A percentile compares a stretch with the other conserved stretches of the same genome.
Evolutionary conservation across 768 basidiomycete species (phyloP).

Genomic region (Candolleomyces eurysporus): DNA sequence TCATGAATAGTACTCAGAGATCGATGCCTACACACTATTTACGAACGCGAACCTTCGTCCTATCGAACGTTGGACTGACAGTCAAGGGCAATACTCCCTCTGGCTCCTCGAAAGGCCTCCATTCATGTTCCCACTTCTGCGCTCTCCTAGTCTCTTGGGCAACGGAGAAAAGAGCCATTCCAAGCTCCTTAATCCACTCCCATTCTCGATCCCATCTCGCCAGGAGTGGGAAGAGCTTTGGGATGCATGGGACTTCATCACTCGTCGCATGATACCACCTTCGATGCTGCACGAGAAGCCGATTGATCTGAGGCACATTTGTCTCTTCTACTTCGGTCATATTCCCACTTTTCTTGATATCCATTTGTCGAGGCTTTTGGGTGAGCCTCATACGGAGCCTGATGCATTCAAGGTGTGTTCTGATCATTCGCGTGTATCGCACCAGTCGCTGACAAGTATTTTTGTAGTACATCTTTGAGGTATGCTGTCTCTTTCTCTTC

Average conservation of each 20-base stretch:
- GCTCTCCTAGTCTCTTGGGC: conserved; percentile 31
- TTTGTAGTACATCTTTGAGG: conserved; percentile 72
- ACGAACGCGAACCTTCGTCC: conserved; percentile 73
- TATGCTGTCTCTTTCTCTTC: conserved; percentile 20
- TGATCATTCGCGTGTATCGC: conserved; percentile 10
- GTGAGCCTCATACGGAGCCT: conserved; percentile 83
- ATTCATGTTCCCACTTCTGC: conserved; percentile 70
- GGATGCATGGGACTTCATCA: conserved; percentile 87
- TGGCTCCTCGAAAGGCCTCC: conserved; percentile 90
- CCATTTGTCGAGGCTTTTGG: conserved; percentile 70
- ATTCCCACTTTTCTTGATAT: conserved; percentile 93
- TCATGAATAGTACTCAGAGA: conserved; percentile 69
- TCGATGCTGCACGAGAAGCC: conserved; percentile 88
- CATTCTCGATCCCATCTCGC: conserved; percentile 66
- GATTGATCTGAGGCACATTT: conserved; percentile 92
- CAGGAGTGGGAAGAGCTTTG: conserved; percentile 84
- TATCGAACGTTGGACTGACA: conserved; percentile 83
- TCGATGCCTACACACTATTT: conserved; percentile 71
- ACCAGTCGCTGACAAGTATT: conserved; percentile 1
- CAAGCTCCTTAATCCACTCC: conserved; percentile 25
- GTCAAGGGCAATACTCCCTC: conserved; percentile 67
- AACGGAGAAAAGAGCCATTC: conserved; percentile 20
- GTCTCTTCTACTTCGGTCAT: conserved; percentile 95
- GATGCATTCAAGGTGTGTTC: conserved; percentile 64
- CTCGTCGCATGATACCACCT: conserved; percentile 80